Conservation (phyloP, 441 rosid species). For the Euphorbia corollata region DNA sequence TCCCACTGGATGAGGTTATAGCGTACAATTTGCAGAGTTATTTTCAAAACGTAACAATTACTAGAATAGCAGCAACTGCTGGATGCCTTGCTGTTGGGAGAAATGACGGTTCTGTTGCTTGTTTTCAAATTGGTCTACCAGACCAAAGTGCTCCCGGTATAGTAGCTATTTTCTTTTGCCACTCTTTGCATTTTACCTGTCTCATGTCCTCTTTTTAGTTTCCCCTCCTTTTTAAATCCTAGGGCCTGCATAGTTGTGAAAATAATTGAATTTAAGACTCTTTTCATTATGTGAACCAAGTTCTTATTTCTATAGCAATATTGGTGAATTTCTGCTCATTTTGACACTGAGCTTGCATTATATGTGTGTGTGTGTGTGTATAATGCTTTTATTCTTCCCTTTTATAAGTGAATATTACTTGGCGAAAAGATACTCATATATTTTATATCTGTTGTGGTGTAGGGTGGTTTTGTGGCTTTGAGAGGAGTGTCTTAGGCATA, state of each 20-base stretch:
- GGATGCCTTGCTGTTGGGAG: slow-evolving; percentile 64
- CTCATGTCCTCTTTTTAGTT: background rate
- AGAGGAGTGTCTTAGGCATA: background rate
- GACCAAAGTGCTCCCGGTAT: slow-evolving; percentile 54
- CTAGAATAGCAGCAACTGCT: slow-evolving; percentile 46
- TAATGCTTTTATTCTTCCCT: background rate
- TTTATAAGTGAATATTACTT: background rate
- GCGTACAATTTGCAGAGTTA: slow-evolving; percentile 42
- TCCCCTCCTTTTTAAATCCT: background rate
- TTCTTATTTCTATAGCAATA: background rate
- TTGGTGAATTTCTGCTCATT: background rate
- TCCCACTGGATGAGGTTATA: slow-evolving; percentile 40
- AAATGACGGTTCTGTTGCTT: slow-evolving; percentile 62
- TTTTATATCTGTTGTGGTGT: background rate
- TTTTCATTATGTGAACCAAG: background rate
- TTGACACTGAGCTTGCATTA: background rate
- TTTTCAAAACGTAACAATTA: slow-evolving; percentile 32
- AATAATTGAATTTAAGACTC: background rate
- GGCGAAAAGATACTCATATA: background rate
- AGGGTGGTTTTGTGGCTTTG: background rate
- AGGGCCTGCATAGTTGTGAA: background rate
- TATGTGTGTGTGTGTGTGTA: too few relatives aligned
- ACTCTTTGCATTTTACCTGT: background rate
- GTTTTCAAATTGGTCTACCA: slow-evolving; percentile 45
- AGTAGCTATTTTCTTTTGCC: slow-evolving; percentile 4